Evolutionary conservation across 2,329 filamentous ascomycete species (phyloP).

Genomic region (Fusarium liriodendri): DNA sequence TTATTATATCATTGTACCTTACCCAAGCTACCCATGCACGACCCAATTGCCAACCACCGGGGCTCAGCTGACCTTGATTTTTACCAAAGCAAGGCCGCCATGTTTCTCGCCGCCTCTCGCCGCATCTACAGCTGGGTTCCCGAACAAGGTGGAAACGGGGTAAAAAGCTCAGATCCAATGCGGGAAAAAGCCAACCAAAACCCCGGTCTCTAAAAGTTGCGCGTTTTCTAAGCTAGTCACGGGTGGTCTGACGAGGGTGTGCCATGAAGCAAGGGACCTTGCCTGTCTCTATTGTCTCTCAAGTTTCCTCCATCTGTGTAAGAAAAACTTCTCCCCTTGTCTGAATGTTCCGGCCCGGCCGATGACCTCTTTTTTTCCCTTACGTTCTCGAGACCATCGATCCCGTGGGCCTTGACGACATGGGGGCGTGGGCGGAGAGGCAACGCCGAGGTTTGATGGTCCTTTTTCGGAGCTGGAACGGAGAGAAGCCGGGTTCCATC

Average conservation of each 20-base stretch:
- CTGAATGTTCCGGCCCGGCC: not conserved
- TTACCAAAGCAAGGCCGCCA: not conserved
- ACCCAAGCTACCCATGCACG: slow-evolving; percentile 28
- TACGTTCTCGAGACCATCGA: slow-evolving; percentile 11
- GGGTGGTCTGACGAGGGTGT: slow-evolving; percentile 36
- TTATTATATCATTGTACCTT: slow-evolving; percentile 38
- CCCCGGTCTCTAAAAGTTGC: slow-evolving; percentile 19
- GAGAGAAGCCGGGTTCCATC: slow-evolving; percentile 21
- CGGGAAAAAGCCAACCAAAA: not conserved
- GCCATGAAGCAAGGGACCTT: not conserved
- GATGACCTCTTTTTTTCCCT: not conserved
- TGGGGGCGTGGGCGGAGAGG: slow-evolving; percentile 24
- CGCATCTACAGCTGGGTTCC: slow-evolving; percentile 18
- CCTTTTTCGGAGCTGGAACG: slow-evolving; percentile 34
- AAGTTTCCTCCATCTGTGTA: not conserved
- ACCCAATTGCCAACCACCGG: slow-evolving; percentile 28
- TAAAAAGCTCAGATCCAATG: slow-evolving; percentile 5
- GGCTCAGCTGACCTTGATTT: slow-evolving; percentile 19
- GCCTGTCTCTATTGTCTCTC: not conserved
- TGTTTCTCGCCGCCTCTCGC: not conserved
- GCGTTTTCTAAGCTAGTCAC: slow-evolving; percentile 30
- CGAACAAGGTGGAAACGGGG: not conserved
- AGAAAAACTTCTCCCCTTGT: not conserved
- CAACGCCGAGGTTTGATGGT: slow-evolving; percentile 17
- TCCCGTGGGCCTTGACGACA: slow-evolving; percentile 16